phyloP scores from a whole-genome alignment of 2,329 filamentous ascomycete genomes.

The Ceratocystis diversiconidia region DNA sequence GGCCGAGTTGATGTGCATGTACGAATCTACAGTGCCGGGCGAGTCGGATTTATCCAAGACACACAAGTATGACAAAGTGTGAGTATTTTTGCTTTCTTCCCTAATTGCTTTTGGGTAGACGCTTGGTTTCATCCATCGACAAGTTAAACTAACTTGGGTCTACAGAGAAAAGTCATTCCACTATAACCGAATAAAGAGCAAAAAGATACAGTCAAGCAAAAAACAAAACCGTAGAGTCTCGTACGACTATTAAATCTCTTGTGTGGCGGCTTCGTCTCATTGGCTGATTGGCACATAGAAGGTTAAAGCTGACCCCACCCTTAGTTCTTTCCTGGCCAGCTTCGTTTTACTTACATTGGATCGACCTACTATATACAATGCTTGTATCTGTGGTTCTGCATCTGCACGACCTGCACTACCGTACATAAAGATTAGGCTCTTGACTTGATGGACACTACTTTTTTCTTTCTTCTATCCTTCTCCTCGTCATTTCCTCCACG shows the following conservation, averaged over 20 bases:
- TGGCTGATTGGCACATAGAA: not conserved
- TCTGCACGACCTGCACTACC: not conserved
- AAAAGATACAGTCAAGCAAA: constrained; percentile 37
- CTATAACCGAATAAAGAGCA: constrained; percentile 31
- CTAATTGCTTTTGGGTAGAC: not conserved
- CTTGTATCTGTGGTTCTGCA: not conserved
- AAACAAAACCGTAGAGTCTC: constrained; percentile 30
- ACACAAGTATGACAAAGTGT: constrained; percentile 37
- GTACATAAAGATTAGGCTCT: not conserved
- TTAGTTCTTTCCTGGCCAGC: not conserved
- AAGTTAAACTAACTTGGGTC: not conserved
- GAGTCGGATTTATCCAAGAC: constrained; percentile 33
- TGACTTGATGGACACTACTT: not conserved
- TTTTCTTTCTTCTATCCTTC: not conserved
- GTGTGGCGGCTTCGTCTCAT: not conserved
- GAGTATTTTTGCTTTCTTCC: constrained; percentile 20
- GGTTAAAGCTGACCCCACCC: not conserved
- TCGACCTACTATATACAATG: not conserved
- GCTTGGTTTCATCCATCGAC: not conserved
- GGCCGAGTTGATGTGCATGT: constrained; percentile 36
- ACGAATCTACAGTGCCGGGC: constrained; percentile 32
- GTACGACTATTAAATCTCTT: constrained; percentile 23
- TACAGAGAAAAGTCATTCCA: constrained; percentile 34
- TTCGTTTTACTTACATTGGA: not conserved
- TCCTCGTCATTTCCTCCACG: not conserved